A percentile compares a stretch with the other conserved stretches of the same genome.
These are phyloP conservation scores for Curvularia hawaiiensis DNA, from an alignment of 2,329 filamentous ascomycete species.

Conservation along the genomic window DNA sequence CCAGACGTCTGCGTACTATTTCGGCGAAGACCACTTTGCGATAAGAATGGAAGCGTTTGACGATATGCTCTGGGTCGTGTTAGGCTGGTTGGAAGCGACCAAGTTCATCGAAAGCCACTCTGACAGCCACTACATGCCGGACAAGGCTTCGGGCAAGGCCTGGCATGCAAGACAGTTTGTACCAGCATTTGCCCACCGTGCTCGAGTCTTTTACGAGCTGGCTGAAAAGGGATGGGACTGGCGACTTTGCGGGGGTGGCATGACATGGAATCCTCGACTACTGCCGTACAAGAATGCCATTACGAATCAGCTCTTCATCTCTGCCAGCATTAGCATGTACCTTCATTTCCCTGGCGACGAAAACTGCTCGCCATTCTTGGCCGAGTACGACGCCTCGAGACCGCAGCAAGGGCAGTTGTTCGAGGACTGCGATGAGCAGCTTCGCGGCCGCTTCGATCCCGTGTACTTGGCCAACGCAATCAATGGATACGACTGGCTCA, in stretches of 20 bases:
- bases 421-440: conserved; percentile 16
- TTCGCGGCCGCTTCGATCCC: conserved; percentile 55
- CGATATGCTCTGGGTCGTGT: conserved; percentile 93
- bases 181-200: conserved; percentile 78
- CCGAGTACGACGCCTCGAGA: conserved; percentile 24
- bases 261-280: conserved; percentile 83
- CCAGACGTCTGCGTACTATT: conserved; percentile 79
- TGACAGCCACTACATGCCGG: conserved; percentile 60
- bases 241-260: conserved; percentile 80
- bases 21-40: conserved; percentile 78
- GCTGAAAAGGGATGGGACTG: conserved; percentile 82
- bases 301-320: conserved; percentile 88
- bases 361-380: conserved; percentile 71
- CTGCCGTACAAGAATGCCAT: conserved; percentile 93
- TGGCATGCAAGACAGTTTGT: conserved; percentile 83
- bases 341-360: conserved; percentile 82
- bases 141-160: conserved; percentile 5
- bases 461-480: conserved; percentile 75
- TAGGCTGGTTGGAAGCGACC: conserved; percentile 85
- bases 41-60: conserved; percentile 83
- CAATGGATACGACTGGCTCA: conserved; percentile 81
- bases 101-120: conserved; percentile 77
- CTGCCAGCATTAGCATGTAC: conserved; percentile 88
- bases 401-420: conserved; percentile 6
- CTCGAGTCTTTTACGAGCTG: conserved; percentile 84